phyloP scores from a whole-genome alignment of 352 stramenopile species.

The Phytophthora parvispora region DNA sequence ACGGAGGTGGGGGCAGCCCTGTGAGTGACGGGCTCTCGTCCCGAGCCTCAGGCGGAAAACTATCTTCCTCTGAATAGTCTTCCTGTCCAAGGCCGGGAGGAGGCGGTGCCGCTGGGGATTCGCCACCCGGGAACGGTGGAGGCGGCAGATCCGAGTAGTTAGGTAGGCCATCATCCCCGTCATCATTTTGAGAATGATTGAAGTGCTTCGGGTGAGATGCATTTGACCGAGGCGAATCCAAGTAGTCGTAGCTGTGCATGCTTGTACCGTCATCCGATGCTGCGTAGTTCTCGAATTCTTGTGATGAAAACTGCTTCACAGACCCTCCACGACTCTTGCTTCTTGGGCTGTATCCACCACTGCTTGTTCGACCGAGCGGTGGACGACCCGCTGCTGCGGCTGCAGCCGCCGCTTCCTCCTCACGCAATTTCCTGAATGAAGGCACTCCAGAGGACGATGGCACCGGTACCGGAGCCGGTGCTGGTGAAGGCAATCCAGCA shows the following conservation, averaged over 20 bases:
- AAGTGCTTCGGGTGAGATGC: constrained; percentile 24
- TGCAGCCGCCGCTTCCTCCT: constrained; percentile 50
- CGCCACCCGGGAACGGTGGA: constrained; percentile 27
- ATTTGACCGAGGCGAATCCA: constrained; percentile 37
- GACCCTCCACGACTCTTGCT: constrained; percentile 32
- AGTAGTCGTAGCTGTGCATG: constrained; percentile 45
- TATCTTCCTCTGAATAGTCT: constrained; percentile 44
- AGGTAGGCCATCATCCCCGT: constrained; percentile 21
- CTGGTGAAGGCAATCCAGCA: constrained; percentile 15
- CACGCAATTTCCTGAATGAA: constrained; percentile 69
- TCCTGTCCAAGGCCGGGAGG: constrained; percentile 3
- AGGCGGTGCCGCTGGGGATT: constrained; percentile 5
- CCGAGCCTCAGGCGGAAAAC: constrained; percentile 28
- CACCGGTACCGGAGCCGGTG: constrained; percentile 18
- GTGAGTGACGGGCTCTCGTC: constrained; percentile 39
- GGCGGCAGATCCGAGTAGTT: constrained; percentile 27
- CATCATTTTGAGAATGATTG: constrained; percentile 21
- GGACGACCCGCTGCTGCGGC: constrained; percentile 23
- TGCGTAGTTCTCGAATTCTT: constrained; percentile 38
- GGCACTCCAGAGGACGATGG: constrained; percentile 50
- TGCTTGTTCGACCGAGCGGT: constrained; percentile 37
- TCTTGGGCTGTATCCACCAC: constrained; percentile 32
- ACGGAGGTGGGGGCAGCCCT: constrained; percentile 49
- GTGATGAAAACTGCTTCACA: constrained; percentile 24
- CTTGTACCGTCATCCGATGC: constrained; percentile 46